Evolutionary conservation across 768 basidiomycete species (phyloP), one percentile per base, ranked within the genome.

Genomic region (Wakefieldia striispora): DNA sequence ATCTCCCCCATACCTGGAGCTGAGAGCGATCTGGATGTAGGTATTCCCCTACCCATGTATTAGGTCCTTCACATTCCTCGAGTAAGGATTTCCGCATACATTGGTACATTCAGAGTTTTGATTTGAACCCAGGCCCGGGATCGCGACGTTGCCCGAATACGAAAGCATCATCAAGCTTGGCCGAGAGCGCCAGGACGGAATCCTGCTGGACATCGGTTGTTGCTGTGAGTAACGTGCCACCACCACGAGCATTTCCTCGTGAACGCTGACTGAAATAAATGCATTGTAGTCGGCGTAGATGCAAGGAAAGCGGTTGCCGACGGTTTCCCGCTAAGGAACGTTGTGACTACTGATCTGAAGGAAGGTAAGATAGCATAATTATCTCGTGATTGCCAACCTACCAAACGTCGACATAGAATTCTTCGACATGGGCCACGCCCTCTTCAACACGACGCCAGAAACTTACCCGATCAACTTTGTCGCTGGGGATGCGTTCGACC

Each of bases 341-440:
- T 68, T 20, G 49, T 80, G 16, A 66, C 65, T 6, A 64, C 70
- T 4, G 77, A 79, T 50, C 47, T 79, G 17, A 49, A 55, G 11
- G 44, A 66, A 44, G 73, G 78, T 70, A n/a, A n/a, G n/a, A n/a
- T n/a, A n/a, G n/a, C n/a, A n/a, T n/a, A n/a, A n/a, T n/a, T n/a
- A n/a, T n/a, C n/a, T n/a, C n/a, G n/a, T n/a, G n/a, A n/a, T n/a
- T n/a, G n/a, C n/a, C n/a, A n/a, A n/a, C n/a, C n/a, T n/a, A n/a
- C n/a, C 39, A 14, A 6, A 16, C 33, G 14, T n/a, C n/a, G 4
- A 16, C 16, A 6, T 16, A 84, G 84, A 65, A 3, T 86, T 80
- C 53, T 81, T 79, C 76, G 69, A 77, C 1, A 64, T 77, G 5
- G 83, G 84, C 1, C 83, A 86, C 50, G 72, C 76, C 24, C 70